Percentiles rank a stretch among this genome's conserved stretches.
phyloP scores from a whole-genome alignment of 306 rosid species.

The Malus sylvestris region DNA sequence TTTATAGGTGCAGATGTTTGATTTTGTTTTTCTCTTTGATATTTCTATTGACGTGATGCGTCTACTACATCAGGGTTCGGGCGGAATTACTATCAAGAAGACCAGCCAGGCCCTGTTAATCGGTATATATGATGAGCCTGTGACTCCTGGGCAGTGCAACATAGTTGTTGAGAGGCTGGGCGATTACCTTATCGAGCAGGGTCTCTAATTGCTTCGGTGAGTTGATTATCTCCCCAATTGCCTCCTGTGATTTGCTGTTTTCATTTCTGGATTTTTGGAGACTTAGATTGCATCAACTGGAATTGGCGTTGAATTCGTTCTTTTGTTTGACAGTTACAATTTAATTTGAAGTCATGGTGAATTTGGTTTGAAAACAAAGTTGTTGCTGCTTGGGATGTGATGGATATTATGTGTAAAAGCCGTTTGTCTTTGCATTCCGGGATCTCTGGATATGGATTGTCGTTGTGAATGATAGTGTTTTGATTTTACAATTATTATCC shows the following conservation, averaged over 20 bases:
- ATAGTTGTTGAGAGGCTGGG: slow-evolving; percentile 90
- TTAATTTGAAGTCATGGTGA: background rate
- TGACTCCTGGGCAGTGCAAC: slow-evolving; percentile 87
- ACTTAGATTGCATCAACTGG: background rate
- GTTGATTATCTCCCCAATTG: background rate
- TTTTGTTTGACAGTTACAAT: background rate
- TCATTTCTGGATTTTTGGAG: background rate
- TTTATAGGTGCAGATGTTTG: background rate
- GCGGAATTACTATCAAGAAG: slow-evolving; percentile 74
- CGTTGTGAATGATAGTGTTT: slow-evolving; percentile 11
- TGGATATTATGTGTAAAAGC: slow-evolving; percentile 3
- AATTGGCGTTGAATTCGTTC: background rate
- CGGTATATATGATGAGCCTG: slow-evolving; percentile 76
- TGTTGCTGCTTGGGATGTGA: slow-evolving; percentile 13
- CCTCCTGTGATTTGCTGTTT: background rate
- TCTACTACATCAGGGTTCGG: slow-evolving; percentile 48
- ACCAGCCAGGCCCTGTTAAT: slow-evolving; percentile 57
- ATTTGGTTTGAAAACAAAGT: slow-evolving; percentile 9
- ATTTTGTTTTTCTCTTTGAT: background rate
- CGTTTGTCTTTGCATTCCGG: slow-evolving; percentile 2
- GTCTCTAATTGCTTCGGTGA: slow-evolving; percentile 32
- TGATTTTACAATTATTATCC: background rate
- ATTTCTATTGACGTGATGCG: background rate
- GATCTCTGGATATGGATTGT: slow-evolving; percentile 1
- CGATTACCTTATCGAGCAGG: slow-evolving; percentile 82